A percentile compares a stretch with the other conserved stretches of the same genome.
Conservation (phyloP, 768 basidiomycete genomes). For the Leccinum arenicola region DNA sequence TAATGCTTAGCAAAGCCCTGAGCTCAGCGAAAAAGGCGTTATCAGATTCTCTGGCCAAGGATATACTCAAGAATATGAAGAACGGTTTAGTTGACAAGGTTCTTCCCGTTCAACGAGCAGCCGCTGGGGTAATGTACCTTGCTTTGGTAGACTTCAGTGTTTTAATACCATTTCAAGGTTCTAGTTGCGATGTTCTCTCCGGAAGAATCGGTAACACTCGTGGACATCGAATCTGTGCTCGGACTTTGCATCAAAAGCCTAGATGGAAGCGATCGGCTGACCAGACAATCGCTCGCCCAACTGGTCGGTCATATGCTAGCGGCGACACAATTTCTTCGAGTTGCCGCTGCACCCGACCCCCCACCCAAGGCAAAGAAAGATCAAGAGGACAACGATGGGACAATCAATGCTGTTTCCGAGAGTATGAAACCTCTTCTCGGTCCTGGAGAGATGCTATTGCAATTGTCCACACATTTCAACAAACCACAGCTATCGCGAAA, state of each 20-base stretch:
- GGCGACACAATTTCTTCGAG: conserved; percentile 71
- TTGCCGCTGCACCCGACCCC: conserved; percentile 42
- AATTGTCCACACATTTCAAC: conserved; percentile 80
- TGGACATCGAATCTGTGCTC: conserved; percentile 78
- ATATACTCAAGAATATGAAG: conserved; percentile 82
- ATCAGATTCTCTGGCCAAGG: conserved; percentile 72
- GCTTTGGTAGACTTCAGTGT: not conserved
- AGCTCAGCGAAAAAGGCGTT: conserved; percentile 78
- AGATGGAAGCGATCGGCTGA: conserved; percentile 80
- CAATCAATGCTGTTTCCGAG: conserved; percentile 46
- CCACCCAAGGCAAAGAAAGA: conserved; percentile 63
- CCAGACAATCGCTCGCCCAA: conserved; percentile 74
- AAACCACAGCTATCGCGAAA: conserved; percentile 64
- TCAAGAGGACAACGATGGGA: conserved; percentile 57
- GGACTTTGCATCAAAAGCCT: conserved; percentile 65
- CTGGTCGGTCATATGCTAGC: conserved; percentile 84
- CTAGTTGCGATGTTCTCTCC: conserved; percentile 58
- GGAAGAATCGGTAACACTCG: conserved; percentile 50
- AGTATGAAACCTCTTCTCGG: conserved; percentile 66
- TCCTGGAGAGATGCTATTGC: conserved; percentile 76
- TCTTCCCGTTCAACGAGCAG: conserved; percentile 80
- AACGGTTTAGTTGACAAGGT: conserved; percentile 77
- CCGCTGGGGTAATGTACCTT: conserved; percentile 57
- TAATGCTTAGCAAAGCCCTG: conserved; percentile 78
- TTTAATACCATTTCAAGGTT: conserved; percentile 38